These are phyloP conservation scores for Tarenaya hassleriana DNA, from an alignment of 345 rosid species.

Conservation along the genomic window DNA sequence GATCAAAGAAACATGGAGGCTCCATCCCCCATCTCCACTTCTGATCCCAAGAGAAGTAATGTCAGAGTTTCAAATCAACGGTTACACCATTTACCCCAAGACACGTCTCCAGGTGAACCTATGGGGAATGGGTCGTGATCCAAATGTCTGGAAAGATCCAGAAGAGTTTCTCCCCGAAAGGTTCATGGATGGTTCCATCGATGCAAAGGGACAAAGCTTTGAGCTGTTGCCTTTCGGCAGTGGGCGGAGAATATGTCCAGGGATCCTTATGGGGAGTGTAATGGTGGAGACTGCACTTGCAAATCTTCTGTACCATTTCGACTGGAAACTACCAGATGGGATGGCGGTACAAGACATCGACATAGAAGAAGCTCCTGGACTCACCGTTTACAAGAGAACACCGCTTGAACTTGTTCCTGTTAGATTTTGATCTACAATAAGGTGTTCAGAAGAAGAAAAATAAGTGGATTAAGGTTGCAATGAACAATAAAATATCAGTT, in stretches of 20 bases:
- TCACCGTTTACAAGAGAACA: conserved; percentile 20
- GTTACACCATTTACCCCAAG: conserved; percentile 28
- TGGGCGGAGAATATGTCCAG: conserved; percentile 39
- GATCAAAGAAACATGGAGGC: conserved; percentile 35
- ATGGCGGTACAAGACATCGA: conserved; percentile 8
- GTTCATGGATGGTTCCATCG: conserved; percentile 26
- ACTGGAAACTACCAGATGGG: conserved; percentile 34
- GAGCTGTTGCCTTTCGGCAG: conserved; percentile 27
- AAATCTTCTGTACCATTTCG: conserved; percentile 25
- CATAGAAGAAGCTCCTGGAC: conserved; percentile 27
- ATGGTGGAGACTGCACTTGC: conserved; percentile 31
- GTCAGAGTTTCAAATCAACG: conserved; percentile 22
- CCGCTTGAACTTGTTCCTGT: conserved; percentile 26
- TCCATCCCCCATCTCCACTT: conserved; percentile 37
- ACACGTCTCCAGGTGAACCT: conserved; percentile 33
- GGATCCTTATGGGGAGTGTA: conserved; percentile 23
- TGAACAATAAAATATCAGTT: too few species aligned
- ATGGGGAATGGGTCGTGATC: conserved; percentile 37
- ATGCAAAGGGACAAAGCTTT: conserved; percentile 30
- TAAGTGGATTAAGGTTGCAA: too few species aligned
- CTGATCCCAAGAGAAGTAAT: conserved; percentile 36
- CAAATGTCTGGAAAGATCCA: conserved; percentile 27
- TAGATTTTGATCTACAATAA: not conserved
- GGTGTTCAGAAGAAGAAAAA: too few species aligned
- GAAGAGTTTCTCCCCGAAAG: conserved; percentile 35